Evolutionary conservation across 345 rosid genomes (phyloP), one percentile per base, ranked within the genome.

Genomic region (Euphorbia lathyris): DNA sequence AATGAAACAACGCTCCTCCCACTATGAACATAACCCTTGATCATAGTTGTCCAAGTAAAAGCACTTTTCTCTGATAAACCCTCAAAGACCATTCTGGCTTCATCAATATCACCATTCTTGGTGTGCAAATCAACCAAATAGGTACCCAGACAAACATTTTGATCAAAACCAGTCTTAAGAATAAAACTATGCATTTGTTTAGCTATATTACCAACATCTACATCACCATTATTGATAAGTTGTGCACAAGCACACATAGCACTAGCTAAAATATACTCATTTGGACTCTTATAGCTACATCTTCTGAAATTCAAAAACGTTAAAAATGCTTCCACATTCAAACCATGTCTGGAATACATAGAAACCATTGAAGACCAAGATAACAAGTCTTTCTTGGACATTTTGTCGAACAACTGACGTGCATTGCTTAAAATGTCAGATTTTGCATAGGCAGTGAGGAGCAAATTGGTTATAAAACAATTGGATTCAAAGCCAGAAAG

Each of bases 361-460:
- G 93, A 91, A 79, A 87, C 82, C 83, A 83, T 77, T 0, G 93
- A 83, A 65, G 97, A 91, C 92, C 97, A 91, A 63, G 87, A 80
- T 77, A 87, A 70, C 69, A 85, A 79, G 72, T 86, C 88, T 80
- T 86, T 88, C 0, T 82, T 80, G 12, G 83, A 36, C 85, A 87
- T 86, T 82, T 27, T 78, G 55, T 83, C 90, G 67, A 91, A 87
- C 86, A 91, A 5, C 47, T 68, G 73, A 36, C 85, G 73, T 36
- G 84, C 91, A 52, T 55, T 38, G 7, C 51, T 20, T 20, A 88
- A 29, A 67, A 63, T 29, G 45, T 71, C 76, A 34, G 70, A 59
- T 61, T 67, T 71, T 0, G 80, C 75, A 23, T 80, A 87, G 0
- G 17, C 16, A 5, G 60, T 75, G 13, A 89, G 51, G 43, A 91